Conservation (phyloP, 2,329 filamentous ascomycete genomes). For the Aaosphaeria pasadenensis region DNA sequence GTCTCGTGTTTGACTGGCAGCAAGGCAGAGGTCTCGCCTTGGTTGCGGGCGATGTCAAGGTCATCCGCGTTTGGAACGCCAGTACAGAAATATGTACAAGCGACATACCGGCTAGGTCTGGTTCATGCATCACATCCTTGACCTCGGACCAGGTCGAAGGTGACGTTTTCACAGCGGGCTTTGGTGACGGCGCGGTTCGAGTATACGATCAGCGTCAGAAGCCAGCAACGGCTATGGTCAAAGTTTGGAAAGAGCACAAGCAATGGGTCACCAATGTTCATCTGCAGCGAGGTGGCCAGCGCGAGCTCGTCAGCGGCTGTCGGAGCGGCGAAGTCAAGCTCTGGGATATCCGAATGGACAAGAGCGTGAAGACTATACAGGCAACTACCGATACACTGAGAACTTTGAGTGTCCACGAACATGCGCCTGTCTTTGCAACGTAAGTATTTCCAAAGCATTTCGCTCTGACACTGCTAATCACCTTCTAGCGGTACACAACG, state of each 20-base stretch:
- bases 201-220: slow-evolving; percentile 88
- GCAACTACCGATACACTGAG: slow-evolving; percentile 75
- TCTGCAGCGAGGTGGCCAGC: slow-evolving; percentile 90
- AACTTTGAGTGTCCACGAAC: slow-evolving; percentile 90
- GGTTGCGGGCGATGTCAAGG: slow-evolving; percentile 93
- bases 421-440: slow-evolving; percentile 92
- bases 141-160: slow-evolving; percentile 98
- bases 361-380: slow-evolving; percentile 68
- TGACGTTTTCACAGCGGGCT: slow-evolving; percentile 92
- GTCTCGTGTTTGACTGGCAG: slow-evolving; percentile 98
- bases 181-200: slow-evolving; percentile 89
- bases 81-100: slow-evolving; percentile 87
- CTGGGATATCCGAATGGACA: slow-evolving; percentile 92
- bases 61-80: slow-evolving; percentile 95
- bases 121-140: slow-evolving; percentile 91
- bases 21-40: slow-evolving; percentile 93
- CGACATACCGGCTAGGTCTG: slow-evolving; percentile 91
- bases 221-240: slow-evolving; percentile 87
- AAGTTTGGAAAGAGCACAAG: slow-evolving; percentile 93
- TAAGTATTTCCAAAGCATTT: slow-evolving; percentile 56
- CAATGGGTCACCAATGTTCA: slow-evolving; percentile 97
- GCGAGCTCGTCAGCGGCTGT: slow-evolving; percentile 86
- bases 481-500: slow-evolving; percentile 75
- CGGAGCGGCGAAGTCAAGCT: slow-evolving; percentile 90
- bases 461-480: slow-evolving; percentile 11